phyloP scores from a whole-genome alignment of 371 early-diverging fungal species.

The Syncephalastrum monosporum region DNA sequence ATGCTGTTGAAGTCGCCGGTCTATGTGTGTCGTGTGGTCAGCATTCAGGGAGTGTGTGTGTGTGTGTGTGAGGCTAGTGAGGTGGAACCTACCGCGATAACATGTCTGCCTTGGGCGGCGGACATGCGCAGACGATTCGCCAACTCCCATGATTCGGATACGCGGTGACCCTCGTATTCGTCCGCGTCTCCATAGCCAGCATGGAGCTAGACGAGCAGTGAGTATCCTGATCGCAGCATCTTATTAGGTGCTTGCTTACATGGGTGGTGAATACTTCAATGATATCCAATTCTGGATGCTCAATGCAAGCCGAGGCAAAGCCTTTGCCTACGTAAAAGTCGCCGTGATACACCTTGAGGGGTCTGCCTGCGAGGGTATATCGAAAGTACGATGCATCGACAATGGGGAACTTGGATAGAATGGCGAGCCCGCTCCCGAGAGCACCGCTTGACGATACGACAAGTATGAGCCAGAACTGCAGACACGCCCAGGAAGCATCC shows the following conservation, averaged over 20 bases:
- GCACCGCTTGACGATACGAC: conserved; percentile 42
- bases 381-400: conserved; percentile 42
- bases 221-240: neutral
- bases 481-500: neutral
- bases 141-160: conserved; percentile 63
- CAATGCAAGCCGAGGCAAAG: conserved; percentile 47
- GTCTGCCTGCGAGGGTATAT: conserved; percentile 57
- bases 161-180: conserved; percentile 52
- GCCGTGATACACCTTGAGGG: conserved; percentile 56
- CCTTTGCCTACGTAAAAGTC: conserved; percentile 68
- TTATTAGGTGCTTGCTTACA: conserved; percentile 28
- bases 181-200: conserved; percentile 53
- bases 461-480: neutral
- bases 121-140: conserved; percentile 42
- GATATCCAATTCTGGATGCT: conserved; percentile 56
- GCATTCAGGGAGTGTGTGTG: neutral
- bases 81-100: conserved; percentile 46
- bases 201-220: conserved; percentile 42
- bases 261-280: conserved; percentile 66
- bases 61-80: neutral
- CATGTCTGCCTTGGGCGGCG: conserved; percentile 49
- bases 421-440: conserved; percentile 57
- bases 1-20: conserved; percentile 62
- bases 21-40: conserved; percentile 15
- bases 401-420: conserved; percentile 55